A percentile compares a stretch with the other conserved stretches of the same genome.
These are phyloP conservation scores for Acacia crassicarpa DNA, from an alignment of 306 rosid genomes.

Conservation along the genomic window DNA sequence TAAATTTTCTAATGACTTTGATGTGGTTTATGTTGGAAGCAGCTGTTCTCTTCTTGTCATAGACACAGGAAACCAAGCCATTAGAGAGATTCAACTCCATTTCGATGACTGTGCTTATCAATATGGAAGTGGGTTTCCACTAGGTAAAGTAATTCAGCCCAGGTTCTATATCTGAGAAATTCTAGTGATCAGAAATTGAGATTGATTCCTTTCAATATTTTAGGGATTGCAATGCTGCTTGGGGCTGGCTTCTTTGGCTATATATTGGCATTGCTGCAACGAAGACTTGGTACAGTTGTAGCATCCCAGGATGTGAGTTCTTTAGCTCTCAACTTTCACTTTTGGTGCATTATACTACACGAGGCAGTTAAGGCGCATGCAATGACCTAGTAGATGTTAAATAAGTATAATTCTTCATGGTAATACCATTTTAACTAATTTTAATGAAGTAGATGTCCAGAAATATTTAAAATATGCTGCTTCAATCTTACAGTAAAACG, in stretches of 20 bases:
- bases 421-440: neutral
- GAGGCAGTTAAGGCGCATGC: neutral
- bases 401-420: constrained; percentile 8
- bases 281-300: constrained; percentile 65
- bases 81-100: too few relatives aligned
- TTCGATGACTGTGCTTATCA: too few relatives aligned
- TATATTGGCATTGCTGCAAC: constrained; percentile 84
- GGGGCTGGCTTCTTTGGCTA: constrained; percentile 95
- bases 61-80: too few relatives aligned
- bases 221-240: constrained; percentile 77
- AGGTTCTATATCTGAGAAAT: neutral
- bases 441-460: constrained; percentile 4
- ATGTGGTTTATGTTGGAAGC: too few relatives aligned
- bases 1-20: too few relatives aligned
- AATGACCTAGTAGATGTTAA: constrained; percentile 8
- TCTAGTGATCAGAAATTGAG: constrained; percentile 18
- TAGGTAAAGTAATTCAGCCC: constrained; percentile 21
- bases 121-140: too few relatives aligned
- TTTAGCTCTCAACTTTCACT: constrained; percentile 29
- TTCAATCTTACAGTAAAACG: constrained; percentile 3
- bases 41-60: too few relatives aligned
- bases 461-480: neutral
- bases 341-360: constrained; percentile 10
- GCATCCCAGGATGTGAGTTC: constrained; percentile 68
- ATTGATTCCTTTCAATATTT: constrained; percentile 28